These are phyloP conservation scores for Echinosphaeria canescens DNA, from an alignment of 2,329 filamentous ascomycete genomes.

Conservation along the genomic window DNA sequence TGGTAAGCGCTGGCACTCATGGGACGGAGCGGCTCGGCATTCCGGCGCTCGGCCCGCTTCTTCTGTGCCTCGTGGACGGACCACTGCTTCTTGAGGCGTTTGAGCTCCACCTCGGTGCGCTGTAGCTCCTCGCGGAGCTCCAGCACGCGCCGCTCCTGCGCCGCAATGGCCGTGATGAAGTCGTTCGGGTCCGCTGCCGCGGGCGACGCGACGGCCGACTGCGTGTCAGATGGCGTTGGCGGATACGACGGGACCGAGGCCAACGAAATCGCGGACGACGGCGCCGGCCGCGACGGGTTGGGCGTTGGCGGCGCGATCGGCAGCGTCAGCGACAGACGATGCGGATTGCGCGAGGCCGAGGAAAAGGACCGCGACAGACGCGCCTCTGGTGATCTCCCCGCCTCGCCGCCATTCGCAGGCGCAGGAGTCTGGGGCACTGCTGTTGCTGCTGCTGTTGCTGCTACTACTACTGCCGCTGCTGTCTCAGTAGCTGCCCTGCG, in stretches of 20 bases:
- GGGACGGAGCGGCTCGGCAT: slow-evolving; percentile 34
- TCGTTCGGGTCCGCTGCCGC: slow-evolving; percentile 34
- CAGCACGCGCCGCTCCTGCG: slow-evolving; percentile 76
- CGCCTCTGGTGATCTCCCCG: too few species aligned
- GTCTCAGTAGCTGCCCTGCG: slow-evolving; percentile 6
- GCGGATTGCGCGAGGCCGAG: slow-evolving; percentile 27
- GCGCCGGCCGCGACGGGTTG: slow-evolving; percentile 26
- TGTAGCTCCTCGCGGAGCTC: slow-evolving; percentile 81
- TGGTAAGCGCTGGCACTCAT: neutral
- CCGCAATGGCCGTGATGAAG: slow-evolving; percentile 76
- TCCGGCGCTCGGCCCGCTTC: slow-evolving; percentile 50
- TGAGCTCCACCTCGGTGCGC: slow-evolving; percentile 59
- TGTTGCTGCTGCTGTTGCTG: slow-evolving; percentile 13
- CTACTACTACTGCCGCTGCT: slow-evolving; percentile 3
- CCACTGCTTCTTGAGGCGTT: slow-evolving; percentile 66
- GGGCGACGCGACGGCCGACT: slow-evolving; percentile 18
- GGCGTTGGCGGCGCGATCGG: slow-evolving; percentile 34
- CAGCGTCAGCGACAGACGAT: slow-evolving; percentile 36
- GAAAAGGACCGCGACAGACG: slow-evolving; percentile 29
- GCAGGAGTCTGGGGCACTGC: slow-evolving; percentile 13
- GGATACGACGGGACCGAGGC: slow-evolving; percentile 19
- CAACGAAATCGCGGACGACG: slow-evolving; percentile 22
- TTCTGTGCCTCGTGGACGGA: slow-evolving; percentile 53
- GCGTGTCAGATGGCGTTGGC: slow-evolving; percentile 25
- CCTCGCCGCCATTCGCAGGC: too few species aligned